These are phyloP conservation scores for Linum trigynum DNA, from an alignment of 345 rosid genomes.

Conservation along the genomic window DNA sequence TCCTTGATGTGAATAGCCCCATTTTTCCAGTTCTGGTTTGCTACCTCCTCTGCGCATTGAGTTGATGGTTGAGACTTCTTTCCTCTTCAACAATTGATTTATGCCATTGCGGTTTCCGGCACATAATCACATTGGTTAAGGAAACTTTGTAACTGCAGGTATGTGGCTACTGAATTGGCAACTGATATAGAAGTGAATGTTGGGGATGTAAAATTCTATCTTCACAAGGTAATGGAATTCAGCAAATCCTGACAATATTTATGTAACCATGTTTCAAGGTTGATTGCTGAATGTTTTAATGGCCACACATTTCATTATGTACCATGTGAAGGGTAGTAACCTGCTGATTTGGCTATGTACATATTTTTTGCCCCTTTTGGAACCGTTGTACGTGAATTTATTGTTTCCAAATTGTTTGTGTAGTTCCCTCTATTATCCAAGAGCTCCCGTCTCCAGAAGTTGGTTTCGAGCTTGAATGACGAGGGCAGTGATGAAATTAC, in stretches of 20 bases:
- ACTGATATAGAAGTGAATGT: slow-evolving; percentile 47
- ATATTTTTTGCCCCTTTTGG: not conserved
- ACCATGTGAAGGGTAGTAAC: not conserved
- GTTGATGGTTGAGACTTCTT: not conserved
- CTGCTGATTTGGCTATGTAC: no score
- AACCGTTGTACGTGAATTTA: no score
- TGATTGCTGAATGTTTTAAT: no score
- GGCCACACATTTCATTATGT: not conserved
- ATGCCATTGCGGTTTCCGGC: slow-evolving; percentile 6
- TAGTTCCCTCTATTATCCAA: slow-evolving; percentile 69
- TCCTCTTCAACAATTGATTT: not conserved
- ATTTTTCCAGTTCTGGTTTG: not conserved
- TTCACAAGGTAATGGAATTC: slow-evolving; percentile 54
- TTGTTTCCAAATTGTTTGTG: slow-evolving; percentile 11
- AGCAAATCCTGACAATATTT: not conserved
- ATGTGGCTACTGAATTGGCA: slow-evolving; percentile 55
- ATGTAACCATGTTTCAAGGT: no score
- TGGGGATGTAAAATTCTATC: slow-evolving; percentile 48
- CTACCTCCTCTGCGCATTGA: not conserved
- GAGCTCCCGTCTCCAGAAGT: slow-evolving; percentile 55
- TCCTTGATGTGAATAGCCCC: not conserved
- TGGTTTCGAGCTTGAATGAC: slow-evolving; percentile 36
- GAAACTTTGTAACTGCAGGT: slow-evolving; percentile 28
- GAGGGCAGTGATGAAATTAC: slow-evolving; percentile 49
- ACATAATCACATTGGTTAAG: not conserved